phyloP scores from a whole-genome alignment of 1,284 basidiomycete species.

The Xanthoconium separans region DNA sequence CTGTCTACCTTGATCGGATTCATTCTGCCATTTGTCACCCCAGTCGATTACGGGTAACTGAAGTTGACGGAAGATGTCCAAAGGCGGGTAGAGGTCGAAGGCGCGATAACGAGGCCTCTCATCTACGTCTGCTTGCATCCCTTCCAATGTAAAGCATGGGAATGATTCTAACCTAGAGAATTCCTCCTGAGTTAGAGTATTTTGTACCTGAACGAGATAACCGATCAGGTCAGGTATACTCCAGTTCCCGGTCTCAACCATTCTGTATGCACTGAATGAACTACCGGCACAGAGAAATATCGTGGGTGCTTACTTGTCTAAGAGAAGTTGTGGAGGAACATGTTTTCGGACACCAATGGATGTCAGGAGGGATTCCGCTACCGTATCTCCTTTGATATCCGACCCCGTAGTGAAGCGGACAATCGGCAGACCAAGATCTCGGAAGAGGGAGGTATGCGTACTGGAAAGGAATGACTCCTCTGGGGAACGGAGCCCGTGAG shows the following conservation, averaged over 20 bases:
- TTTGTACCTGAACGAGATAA: constrained; percentile 79
- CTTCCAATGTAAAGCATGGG: constrained; percentile 72
- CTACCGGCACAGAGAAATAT: background rate
- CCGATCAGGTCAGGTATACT: constrained; percentile 69
- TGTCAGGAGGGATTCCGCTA: constrained; percentile 63
- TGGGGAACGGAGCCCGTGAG: constrained; percentile 69
- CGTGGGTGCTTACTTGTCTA: background rate
- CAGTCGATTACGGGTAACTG: constrained; percentile 84
- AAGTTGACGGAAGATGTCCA: constrained; percentile 67
- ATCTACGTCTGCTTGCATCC: constrained; percentile 18
- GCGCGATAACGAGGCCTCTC: constrained; percentile 51
- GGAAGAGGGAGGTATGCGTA: constrained; percentile 59
- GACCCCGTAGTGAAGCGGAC: constrained; percentile 67
- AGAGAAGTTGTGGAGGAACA: constrained; percentile 84
- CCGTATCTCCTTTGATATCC: constrained; percentile 60
- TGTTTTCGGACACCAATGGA: constrained; percentile 82
- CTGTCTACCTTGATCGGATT: constrained; percentile 75
- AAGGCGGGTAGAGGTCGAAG: constrained; percentile 79
- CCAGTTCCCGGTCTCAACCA: constrained; percentile 80
- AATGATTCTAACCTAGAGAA: constrained; percentile 71
- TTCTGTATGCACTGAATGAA: constrained; percentile 41
- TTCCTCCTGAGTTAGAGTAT: constrained; percentile 65
- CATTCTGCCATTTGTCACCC: constrained; percentile 66
- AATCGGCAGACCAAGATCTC: constrained; percentile 70
- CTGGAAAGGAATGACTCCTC: constrained; percentile 82